phyloP scores from a whole-genome alignment of 2,329 filamentous ascomycete species.

The Aquanectria penicillioides region DNA sequence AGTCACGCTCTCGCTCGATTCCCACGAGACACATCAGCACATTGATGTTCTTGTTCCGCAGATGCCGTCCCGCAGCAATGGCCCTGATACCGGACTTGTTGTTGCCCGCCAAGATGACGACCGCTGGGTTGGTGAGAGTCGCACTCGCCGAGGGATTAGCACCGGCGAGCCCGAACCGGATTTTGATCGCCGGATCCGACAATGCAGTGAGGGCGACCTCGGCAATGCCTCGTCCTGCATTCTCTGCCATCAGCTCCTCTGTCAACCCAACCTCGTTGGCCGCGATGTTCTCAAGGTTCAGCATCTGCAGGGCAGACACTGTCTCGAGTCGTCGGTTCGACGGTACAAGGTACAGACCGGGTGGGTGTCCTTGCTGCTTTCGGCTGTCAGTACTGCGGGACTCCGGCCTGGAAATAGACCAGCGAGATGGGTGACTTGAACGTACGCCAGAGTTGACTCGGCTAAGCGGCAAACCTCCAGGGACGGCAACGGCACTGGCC shows the following conservation, averaged over 20 bases:
- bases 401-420: conserved; percentile 44
- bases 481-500: conserved; percentile 54
- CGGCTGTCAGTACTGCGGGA: conserved; percentile 46
- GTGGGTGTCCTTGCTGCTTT: conserved; percentile 49
- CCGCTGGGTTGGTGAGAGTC: conserved; percentile 49
- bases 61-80: conserved; percentile 85
- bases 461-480: conserved; percentile 53
- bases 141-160: conserved; percentile 46
- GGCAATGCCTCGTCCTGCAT: conserved; percentile 87
- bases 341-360: conserved; percentile 63
- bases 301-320: conserved; percentile 82
- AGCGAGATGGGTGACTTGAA: conserved; percentile 44
- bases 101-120: conserved; percentile 92
- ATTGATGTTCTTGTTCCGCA: conserved; percentile 83
- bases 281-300: conserved; percentile 91
- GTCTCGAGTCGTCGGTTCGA: conserved; percentile 69
- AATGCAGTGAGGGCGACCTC: conserved; percentile 81
- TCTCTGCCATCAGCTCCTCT: conserved; percentile 92
- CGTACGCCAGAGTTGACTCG: conserved; percentile 60
- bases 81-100: conserved; percentile 89
- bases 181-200: conserved; percentile 68
- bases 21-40: conserved; percentile 87
- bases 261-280: conserved; percentile 87
- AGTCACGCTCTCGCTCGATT: conserved; percentile 82
- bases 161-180: conserved; percentile 58